A percentile compares a stretch with the other conserved stretches of the same genome.
These are phyloP conservation scores for Cryptococcus sp. DNA, from an alignment of 1,284 basidiomycete genomes.

Conservation along the genomic window DNA sequence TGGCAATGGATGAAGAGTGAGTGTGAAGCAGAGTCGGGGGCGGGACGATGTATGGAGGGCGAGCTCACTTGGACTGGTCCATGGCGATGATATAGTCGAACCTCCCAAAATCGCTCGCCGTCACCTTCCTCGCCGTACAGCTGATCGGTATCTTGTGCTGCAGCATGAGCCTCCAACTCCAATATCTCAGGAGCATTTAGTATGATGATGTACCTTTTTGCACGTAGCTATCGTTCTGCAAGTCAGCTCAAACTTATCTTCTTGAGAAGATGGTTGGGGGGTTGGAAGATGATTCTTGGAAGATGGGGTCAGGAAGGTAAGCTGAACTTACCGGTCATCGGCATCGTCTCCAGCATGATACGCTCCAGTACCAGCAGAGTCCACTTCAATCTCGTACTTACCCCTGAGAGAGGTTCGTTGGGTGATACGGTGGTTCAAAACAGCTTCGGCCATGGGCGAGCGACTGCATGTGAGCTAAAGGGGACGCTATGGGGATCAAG, in stretches of 20 bases:
- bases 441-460: conserved; percentile 48
- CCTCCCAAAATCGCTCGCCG: conserved; percentile 35
- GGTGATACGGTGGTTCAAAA: conserved; percentile 36
- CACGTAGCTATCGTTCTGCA: conserved; percentile 47
- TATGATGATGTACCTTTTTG: conserved; percentile 24
- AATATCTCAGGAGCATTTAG: too few species aligned
- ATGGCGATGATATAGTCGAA: conserved; percentile 52
- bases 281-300: too few species aligned
- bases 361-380: conserved; percentile 47
- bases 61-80: conserved; percentile 41
- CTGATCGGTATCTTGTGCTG: conserved; percentile 45
- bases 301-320: not conserved
- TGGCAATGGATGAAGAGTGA: too few species aligned
- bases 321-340: conserved; percentile 37
- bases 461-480: conserved; percentile 20
- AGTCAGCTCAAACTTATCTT: not conserved
- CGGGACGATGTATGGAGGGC: too few species aligned
- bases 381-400: conserved; percentile 30
- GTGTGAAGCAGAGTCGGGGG: too few species aligned
- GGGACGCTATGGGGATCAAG: not conserved
- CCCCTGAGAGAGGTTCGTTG: conserved; percentile 19
- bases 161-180: too few species aligned
- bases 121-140: conserved; percentile 44
- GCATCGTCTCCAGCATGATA: conserved; percentile 47
- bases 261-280: too few species aligned